Base-by-base conservation (phyloP, 2,329 filamentous ascomycete species). In the Fusarium sp. region DNA sequence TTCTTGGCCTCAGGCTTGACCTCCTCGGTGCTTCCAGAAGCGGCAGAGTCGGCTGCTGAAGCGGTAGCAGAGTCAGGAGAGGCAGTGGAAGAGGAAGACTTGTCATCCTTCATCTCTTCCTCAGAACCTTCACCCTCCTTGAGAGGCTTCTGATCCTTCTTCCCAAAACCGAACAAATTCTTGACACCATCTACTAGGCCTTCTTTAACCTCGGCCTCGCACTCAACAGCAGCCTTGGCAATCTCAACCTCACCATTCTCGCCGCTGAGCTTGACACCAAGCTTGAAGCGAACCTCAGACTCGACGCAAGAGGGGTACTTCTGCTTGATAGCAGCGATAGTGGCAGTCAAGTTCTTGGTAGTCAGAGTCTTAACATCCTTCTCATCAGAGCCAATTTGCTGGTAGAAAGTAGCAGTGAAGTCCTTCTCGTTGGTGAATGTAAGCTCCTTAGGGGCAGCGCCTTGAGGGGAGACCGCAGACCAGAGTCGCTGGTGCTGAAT, bases 101-200 rank as follows among this genome's bases (percentile, higher is more conserved):
- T 81, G 53, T 82, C 83, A 26, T 87, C 85, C 51, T 88, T 84
- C 38, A 85, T 77, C 24, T 83, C 80, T 62, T 87, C 85, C 44
- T 81, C 77, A 2, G 79, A 79, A 9, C 77, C 79, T 36, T 81
- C 78, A 82, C 83, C 82, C 8, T 81, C 86, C 28, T 85, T 87
- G 53, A 92, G 92, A 55, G 92, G 93, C 67, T 90, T 88, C 39
- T 98, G 81, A 38, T 93, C 93, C 84, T 97, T 97, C 79, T 93
- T 93, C 32, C 96, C 96, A 80, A 98, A 95, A 11, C 96, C 96
- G 80, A 99, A 97, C 72, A 98, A 90, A 74, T 95, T 97, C 87
- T 99, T 99, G 75, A 98, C 94, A 48, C 94, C 95, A 79, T 98
- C 96, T 54, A 98, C 93, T 55, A 98, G 89, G 58, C 92, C 91